These are phyloP conservation scores for Neurospora sp. DNA, from an alignment of 2,329 filamentous ascomycete genomes.

Conservation along the genomic window DNA sequence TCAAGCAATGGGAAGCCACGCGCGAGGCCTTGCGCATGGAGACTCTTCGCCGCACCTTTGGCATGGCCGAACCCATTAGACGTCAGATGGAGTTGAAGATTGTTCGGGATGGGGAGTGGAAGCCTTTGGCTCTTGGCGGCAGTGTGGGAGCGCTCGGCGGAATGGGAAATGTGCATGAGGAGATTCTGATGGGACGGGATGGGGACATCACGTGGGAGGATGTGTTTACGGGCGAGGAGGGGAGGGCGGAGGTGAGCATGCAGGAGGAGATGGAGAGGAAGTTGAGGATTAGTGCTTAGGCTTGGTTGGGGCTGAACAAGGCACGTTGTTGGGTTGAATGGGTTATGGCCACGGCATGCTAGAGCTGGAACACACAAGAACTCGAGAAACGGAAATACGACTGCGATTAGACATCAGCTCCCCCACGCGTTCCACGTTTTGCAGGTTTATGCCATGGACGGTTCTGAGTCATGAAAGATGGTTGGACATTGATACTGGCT, in stretches of 20 bases:
- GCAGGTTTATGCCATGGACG: too few relatives aligned
- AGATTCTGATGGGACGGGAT: constrained; percentile 76
- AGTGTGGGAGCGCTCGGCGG: constrained; percentile 30
- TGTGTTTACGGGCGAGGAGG: constrained; percentile 73
- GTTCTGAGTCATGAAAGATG: too few relatives aligned
- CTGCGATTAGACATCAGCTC: too few relatives aligned
- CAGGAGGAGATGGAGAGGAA: constrained; percentile 92
- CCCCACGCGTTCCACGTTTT: too few relatives aligned
- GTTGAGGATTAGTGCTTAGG: constrained; percentile 52
- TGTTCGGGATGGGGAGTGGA: constrained; percentile 68
- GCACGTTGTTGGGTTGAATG: too few relatives aligned
- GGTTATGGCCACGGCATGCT: too few relatives aligned
- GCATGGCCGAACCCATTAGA: constrained; percentile 84
- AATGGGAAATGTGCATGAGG: constrained; percentile 66
- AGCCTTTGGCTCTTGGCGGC: constrained; percentile 59
- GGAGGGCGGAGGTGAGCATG: constrained; percentile 59
- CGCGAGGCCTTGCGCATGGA: constrained; percentile 86
- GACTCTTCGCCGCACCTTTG: constrained; percentile 75
- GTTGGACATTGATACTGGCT: too few relatives aligned
- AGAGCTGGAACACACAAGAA: too few relatives aligned
- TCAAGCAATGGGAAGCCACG: constrained; percentile 81
- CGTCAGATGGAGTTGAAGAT: constrained; percentile 88
- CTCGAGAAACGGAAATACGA: too few relatives aligned
- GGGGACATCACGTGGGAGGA: constrained; percentile 83
- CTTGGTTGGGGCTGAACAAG: too few relatives aligned